These are phyloP conservation scores for Cenchrus americanus DNA, from an alignment of 176 grass and related monocot species.

Conservation along the genomic window DNA sequence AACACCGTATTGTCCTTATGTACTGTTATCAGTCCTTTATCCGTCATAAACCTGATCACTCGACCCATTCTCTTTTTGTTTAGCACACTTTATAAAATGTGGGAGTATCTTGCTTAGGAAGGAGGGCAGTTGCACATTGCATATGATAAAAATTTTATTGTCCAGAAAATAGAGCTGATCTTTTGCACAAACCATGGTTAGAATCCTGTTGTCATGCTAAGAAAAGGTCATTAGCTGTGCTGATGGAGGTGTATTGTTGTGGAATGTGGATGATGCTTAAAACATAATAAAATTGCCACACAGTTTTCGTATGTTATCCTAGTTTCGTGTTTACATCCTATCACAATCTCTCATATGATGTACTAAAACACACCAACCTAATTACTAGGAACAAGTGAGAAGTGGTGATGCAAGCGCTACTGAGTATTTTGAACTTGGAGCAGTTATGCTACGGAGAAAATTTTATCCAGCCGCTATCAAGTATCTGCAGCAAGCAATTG, in stretches of 20 bases:
- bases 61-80: not conserved
- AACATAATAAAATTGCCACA: not conserved
- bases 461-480: constrained; percentile 95
- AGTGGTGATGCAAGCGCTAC: constrained; percentile 93
- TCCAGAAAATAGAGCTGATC: not conserved
- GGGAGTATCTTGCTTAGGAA: not conserved
- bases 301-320: not conserved
- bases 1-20: not conserved
- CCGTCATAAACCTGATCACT: not conserved
- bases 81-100: not conserved
- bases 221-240: not conserved
- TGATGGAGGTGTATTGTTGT: not conserved
- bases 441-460: constrained; percentile 97
- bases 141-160: not conserved
- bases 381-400: constrained; percentile 88
- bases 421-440: constrained; percentile 95
- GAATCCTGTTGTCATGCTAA: constrained; percentile 1
- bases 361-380: not conserved
- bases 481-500: constrained; percentile 87
- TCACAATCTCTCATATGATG: not conserved
- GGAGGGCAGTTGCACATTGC: not conserved
- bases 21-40: not conserved
- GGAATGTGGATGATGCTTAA: not conserved
- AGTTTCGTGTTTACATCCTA: not conserved
- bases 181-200: not conserved